Evolutionary conservation across 2,329 filamentous ascomycete genomes (phyloP).

Genomic region (Paraphaeosphaeria sporulosa): DNA sequence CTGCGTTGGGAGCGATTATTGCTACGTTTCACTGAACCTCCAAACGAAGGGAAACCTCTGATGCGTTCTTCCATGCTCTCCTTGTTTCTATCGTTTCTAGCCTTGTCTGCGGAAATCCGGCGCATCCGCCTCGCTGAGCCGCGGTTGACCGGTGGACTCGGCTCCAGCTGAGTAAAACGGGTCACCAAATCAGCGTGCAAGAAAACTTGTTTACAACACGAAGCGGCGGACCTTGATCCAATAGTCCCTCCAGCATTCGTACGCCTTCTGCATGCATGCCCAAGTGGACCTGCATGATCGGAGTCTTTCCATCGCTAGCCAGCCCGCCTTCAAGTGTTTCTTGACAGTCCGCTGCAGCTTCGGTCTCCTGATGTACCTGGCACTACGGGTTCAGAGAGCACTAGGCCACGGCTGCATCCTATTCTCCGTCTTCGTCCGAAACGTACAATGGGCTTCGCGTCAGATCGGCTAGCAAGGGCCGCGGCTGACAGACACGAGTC

Average conservation of each 20-base stretch:
- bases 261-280: conserved; percentile 21
- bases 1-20: conserved; percentile 14
- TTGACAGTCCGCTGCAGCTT: conserved; percentile 26
- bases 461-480: conserved; percentile 40
- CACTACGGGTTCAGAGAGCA: conserved; percentile 19
- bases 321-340: conserved; percentile 13
- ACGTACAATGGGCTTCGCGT: conserved; percentile 36
- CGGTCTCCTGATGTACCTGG: conserved; percentile 21
- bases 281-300: conserved; percentile 19
- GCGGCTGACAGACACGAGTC: conserved; percentile 37
- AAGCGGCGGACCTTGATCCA: conserved; percentile 34
- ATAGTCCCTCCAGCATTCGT: conserved; percentile 30
- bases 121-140: conserved; percentile 35
- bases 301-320: conserved; percentile 19
- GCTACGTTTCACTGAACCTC: conserved; percentile 16
- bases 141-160: conserved; percentile 19
- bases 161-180: conserved; percentile 28
- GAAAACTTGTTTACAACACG: conserved; percentile 37
- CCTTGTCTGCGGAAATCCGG: conserved; percentile 37
- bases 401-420: conserved; percentile 23
- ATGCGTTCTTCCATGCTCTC: conserved; percentile 19
- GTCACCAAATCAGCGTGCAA: conserved; percentile 36
- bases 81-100: conserved; percentile 30
- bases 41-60: conserved; percentile 21
- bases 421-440: conserved; percentile 31